Evolutionary conservation across 495 filamentous ascomycete species (phyloP), one percentile per base, ranked within the genome.

Genomic region (Aspergillus asperescens): DNA sequence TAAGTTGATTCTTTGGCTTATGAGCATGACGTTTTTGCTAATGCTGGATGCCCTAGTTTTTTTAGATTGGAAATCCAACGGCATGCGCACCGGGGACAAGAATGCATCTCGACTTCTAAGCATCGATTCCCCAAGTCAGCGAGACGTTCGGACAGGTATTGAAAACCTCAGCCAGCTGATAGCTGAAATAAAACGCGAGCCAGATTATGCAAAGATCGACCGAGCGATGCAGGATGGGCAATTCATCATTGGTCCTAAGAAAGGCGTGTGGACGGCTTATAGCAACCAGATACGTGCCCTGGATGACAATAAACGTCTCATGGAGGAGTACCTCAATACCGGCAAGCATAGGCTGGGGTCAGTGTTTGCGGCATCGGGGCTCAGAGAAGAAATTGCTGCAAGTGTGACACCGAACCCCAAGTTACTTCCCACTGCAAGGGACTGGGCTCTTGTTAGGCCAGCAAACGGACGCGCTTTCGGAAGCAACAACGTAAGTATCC

Each of bases 151-250:
- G 10, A 7, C 12, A 5, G 39, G 39, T 1, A 41, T 41, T 25
- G 10, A 41, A n/a, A 15, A 8, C 7, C 7, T 23, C 5, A 15
- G 23, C 1, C 7, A 9, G 12, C 12, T n/a, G 15, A 13, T 41
- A 4, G 3, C 15, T 3, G 39, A 24, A 4, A 9, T 41, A 2
- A 13, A 24, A 8, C 1, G 5, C 3, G 7, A 12, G 1, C 6
- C 19, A 5, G 7, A 16, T 54, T 57, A 45, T 65, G 60, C 2
- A 52, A 15, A 7, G 3, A 32, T 49, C 2, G 15, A 49, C 5
- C 3, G 12, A 1, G 32, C 31, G 2, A 3, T 24, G 18, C 8
- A 28, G 3, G 5, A 9, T 5, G 22, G 15, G 4, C 32, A 49
- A 24, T 49, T 23, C 27, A 32, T 49, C 5, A 38, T 39, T 22